Conservation (phyloP, 306 rosid genomes). For the Hylodesmum podocarpum region DNA sequence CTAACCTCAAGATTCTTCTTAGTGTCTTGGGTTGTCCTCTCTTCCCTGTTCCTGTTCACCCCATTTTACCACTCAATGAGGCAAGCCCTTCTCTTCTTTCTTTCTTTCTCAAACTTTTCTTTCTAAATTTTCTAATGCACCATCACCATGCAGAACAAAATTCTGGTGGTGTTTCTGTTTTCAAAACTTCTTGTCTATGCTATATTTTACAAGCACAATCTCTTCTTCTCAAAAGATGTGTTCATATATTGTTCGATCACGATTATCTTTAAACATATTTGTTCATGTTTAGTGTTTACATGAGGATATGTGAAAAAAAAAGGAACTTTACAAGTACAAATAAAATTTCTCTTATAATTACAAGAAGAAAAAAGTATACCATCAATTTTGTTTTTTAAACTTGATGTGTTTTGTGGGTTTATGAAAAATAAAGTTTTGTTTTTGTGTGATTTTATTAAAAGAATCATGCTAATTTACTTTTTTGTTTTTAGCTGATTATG, state of each 20-base stretch:
- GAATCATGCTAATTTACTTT: neutral
- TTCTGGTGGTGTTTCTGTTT: neutral
- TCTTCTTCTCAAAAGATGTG: no score
- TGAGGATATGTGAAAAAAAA: no score
- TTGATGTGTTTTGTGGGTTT: neutral
- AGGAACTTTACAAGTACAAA: neutral
- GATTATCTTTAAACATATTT: no score
- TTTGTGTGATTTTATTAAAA: neutral
- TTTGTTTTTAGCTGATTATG: neutral
- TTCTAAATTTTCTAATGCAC: neutral
- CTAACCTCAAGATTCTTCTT: conserved; percentile 78
- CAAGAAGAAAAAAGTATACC: neutral
- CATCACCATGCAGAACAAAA: neutral
- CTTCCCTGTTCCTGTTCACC: conserved; percentile 66
- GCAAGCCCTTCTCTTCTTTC: conserved; percentile 18
- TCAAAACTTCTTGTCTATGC: neutral
- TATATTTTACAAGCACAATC: neutral
- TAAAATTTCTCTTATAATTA: neutral
- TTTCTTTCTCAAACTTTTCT: neutral
- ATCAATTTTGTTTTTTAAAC: neutral
- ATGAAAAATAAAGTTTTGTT: neutral
- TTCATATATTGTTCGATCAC: no score
- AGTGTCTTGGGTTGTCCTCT: conserved; percentile 94
- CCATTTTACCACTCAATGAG: conserved; percentile 54
- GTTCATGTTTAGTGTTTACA: no score